These are phyloP conservation scores for Lavandula angustifolia DNA, from an alignment of 257 asterid genomes.

Conservation along the genomic window DNA sequence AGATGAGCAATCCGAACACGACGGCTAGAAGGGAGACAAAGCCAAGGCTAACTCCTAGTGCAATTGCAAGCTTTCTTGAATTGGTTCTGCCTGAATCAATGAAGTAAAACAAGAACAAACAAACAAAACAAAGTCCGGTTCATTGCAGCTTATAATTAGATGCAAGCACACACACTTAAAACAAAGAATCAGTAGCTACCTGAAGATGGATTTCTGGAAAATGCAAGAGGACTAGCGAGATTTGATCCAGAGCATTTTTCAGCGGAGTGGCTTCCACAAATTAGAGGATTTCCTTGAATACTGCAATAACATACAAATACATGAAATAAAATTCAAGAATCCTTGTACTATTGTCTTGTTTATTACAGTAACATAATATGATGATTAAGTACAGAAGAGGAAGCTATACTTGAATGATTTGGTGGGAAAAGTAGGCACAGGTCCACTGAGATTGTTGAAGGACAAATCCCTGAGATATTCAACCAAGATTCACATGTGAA, in stretches of 20 bases:
- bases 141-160: not conserved
- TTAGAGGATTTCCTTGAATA: slow-evolving; percentile 73
- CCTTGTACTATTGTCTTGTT: slow-evolving; percentile 18
- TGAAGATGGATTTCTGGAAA: slow-evolving; percentile 53
- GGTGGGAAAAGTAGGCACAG: slow-evolving; percentile 76
- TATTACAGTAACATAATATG: not conserved
- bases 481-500: slow-evolving; percentile 33
- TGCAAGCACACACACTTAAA: not conserved
- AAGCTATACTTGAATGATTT: slow-evolving; percentile 78
- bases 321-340: slow-evolving; percentile 22
- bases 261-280: slow-evolving; percentile 68
- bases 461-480: slow-evolving; percentile 82
- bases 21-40: slow-evolving; percentile 38
- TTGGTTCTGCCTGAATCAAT: slow-evolving; percentile 48
- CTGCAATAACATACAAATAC: slow-evolving; percentile 34
- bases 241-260: slow-evolving; percentile 66
- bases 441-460: slow-evolving; percentile 88
- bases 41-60: slow-evolving; percentile 76
- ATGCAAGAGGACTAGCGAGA: slow-evolving; percentile 54
- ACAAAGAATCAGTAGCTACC: slow-evolving; percentile 39
- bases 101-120: not conserved
- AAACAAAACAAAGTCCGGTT: not conserved
- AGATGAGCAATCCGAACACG: slow-evolving; percentile 44
- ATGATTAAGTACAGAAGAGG: slow-evolving; percentile 23
- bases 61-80: slow-evolving; percentile 61